phyloP scores from a whole-genome alignment of 1,284 basidiomycete genomes.

The Xerocomus nothofagi region DNA sequence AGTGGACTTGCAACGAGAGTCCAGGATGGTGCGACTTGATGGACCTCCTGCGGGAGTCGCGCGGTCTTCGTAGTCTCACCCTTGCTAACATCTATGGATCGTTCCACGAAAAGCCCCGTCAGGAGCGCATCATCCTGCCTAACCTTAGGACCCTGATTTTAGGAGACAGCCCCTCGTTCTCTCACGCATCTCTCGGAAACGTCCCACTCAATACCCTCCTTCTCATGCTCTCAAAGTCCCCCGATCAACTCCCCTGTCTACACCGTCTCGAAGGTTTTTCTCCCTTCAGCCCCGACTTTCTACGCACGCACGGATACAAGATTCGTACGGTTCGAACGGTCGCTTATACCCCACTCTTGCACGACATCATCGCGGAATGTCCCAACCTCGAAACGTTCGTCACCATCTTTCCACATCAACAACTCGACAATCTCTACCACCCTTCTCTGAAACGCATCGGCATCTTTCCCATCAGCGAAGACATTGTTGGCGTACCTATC shows the following conservation, averaged over 20 bases:
- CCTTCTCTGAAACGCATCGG: conserved; percentile 33
- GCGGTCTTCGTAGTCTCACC: conserved; percentile 34
- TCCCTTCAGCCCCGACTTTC: conserved; percentile 40
- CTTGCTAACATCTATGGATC: conserved; percentile 38
- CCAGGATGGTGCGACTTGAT: conserved; percentile 32
- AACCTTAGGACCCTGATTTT: conserved; percentile 41
- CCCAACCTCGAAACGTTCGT: conserved; percentile 40
- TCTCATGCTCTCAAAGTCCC: conserved; percentile 34
- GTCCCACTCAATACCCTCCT: conserved; percentile 42
- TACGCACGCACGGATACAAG: conserved; percentile 42
- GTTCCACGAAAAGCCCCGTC: conserved; percentile 15
- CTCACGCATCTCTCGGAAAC: conserved; percentile 36
- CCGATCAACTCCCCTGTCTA: conserved; percentile 39
- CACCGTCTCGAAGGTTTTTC: conserved; percentile 43
- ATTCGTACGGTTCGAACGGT: conserved; percentile 40
- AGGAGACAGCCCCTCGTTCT: conserved; percentile 41
- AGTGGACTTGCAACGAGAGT: conserved; percentile 35
- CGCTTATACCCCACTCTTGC: conserved; percentile 33
- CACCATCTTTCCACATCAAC: conserved; percentile 39
- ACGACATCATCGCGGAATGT: conserved; percentile 37
- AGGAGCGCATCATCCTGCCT: conserved; percentile 34
- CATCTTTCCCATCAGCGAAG: conserved; percentile 35
- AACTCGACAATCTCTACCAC: conserved; percentile 30
- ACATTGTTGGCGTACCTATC: conserved; percentile 29
- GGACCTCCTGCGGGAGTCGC: conserved; percentile 21